Evolutionary conservation across 352 stramenopile genomes (phyloP), one percentile per base, ranked within the genome.

Genomic region (Globisporangium okanoganense): DNA sequence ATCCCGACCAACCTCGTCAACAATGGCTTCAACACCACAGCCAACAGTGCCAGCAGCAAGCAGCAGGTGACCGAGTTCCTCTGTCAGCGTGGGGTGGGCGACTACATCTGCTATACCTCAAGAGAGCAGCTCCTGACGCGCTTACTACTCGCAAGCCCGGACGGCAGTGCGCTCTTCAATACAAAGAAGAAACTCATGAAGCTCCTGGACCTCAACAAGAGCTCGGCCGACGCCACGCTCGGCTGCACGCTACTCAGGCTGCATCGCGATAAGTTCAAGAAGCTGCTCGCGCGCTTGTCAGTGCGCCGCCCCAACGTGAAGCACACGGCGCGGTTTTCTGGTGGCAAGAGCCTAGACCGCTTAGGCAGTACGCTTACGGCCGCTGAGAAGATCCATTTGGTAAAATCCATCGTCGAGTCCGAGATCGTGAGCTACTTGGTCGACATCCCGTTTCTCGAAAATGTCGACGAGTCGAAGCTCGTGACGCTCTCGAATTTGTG

Each of bases 401-500:
- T 91, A 48, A 76, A 66, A 45, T 78, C 78, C 1, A 85, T 91
- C 51, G 70, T 85, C 31, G 81, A 91, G 44, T 83, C 78, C 24
- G 78, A 91, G 58, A 73, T 88, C 31, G 74, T 85, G 13, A 88
- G 79, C 58, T 88, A 85, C 41, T 58, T 91, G 4, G 61, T 78
- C 43, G 75, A 87, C 38, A 85, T 88, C 56, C 81, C 81, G 33
- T 88, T 91, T 29, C 65, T 91, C 8, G 79, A 87, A 50, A 58
- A 67, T 35, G 79, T 91, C 3, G 76, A 87, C 18, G 72, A 80
- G 44, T 85, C 81, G 13, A 59, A 71, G 10, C 63, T 91, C 1
- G 67, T 87, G 25, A 83, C 76, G 24, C 70, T 88, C 4, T 79
- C 77, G 13, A 86, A 88, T 25, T 72, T 91, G 50, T 91, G 78